Conservation (phyloP, 208 protist species). For the Trypanosoma platydactyli region DNA sequence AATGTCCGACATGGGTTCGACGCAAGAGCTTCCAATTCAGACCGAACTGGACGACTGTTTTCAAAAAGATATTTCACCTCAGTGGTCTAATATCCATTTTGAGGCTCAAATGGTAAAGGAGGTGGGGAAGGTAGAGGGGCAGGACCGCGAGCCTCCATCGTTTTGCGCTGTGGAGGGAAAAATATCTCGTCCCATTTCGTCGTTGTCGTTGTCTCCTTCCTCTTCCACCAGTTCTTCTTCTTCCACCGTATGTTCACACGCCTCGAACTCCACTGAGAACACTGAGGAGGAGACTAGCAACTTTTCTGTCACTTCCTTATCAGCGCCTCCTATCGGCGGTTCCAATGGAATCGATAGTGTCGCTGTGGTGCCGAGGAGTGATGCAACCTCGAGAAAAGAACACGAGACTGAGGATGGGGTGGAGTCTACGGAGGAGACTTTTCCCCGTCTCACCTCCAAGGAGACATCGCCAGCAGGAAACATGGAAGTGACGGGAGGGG, state of each 20-base stretch:
- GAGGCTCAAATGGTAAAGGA: too few species aligned
- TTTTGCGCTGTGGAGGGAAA: not conserved
- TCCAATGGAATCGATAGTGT: not conserved
- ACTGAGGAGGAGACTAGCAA: not conserved
- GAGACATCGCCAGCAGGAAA: too few species aligned
- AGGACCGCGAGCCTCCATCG: not conserved
- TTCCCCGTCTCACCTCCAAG: too few species aligned
- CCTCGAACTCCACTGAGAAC: not conserved
- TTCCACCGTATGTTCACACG: not conserved
- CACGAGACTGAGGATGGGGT: not conserved
- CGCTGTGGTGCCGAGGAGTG: not conserved
- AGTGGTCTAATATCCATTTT: too few species aligned
- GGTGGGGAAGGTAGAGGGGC: not conserved
- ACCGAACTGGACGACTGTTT: too few species aligned
- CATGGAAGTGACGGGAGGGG: too few species aligned
- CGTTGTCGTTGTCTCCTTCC: slow-evolving; percentile 2
- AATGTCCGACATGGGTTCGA: too few species aligned
- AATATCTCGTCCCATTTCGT: not conserved
- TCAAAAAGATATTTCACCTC: too few species aligned
- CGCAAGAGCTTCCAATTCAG: not conserved
- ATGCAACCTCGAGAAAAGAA: not conserved
- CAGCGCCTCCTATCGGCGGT: not conserved
- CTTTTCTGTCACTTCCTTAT: not conserved
- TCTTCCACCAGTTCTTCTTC: not conserved
- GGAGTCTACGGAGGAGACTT: not conserved